Percentiles rank a stretch among this genome's conserved stretches.
These are phyloP conservation scores for Fusarium palustre DNA, from an alignment of 2,329 filamentous ascomycete genomes.

Conservation along the genomic window DNA sequence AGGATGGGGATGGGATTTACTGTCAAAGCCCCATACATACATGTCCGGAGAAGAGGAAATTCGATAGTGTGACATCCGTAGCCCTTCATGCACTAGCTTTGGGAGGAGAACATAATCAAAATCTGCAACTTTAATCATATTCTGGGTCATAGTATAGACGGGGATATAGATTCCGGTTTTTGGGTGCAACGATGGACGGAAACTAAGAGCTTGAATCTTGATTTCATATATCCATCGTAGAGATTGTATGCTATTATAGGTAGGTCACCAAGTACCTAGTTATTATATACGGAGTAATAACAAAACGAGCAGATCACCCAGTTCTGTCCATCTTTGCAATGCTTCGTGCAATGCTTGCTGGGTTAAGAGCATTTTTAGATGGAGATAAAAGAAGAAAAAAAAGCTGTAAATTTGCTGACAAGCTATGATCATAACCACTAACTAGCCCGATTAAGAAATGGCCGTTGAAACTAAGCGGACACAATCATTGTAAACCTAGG, in stretches of 20 bases:
- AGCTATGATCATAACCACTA: not conserved
- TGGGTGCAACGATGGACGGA: not conserved
- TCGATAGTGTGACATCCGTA: not conserved
- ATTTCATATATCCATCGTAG: not conserved
- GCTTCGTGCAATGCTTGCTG: not conserved
- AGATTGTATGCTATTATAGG: not conserved
- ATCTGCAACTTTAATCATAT: not conserved
- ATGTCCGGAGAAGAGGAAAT: conserved; percentile 8
- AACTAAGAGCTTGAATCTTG: not conserved
- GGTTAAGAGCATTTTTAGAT: not conserved
- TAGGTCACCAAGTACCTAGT: not conserved
- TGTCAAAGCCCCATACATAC: conserved; percentile 6
- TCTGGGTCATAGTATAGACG: not conserved
- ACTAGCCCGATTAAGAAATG: conserved; percentile 29
- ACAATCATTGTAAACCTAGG: conserved; percentile 8
- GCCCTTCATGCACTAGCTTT: not conserved
- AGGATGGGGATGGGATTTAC: conserved; percentile 23
- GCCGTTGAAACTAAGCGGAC: conserved; percentile 25
- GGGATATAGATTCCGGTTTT: conserved; percentile 2
- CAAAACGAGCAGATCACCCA: not conserved
- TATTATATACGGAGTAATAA: not conserved
- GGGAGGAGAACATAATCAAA: not conserved
- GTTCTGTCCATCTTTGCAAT: not conserved
- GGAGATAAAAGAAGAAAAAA: not conserved
- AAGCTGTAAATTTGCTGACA: not conserved